Evolutionary conservation across 192 early-diverging fungal genomes (phyloP).

Genomic region (Radiomyces spectabilis): DNA sequence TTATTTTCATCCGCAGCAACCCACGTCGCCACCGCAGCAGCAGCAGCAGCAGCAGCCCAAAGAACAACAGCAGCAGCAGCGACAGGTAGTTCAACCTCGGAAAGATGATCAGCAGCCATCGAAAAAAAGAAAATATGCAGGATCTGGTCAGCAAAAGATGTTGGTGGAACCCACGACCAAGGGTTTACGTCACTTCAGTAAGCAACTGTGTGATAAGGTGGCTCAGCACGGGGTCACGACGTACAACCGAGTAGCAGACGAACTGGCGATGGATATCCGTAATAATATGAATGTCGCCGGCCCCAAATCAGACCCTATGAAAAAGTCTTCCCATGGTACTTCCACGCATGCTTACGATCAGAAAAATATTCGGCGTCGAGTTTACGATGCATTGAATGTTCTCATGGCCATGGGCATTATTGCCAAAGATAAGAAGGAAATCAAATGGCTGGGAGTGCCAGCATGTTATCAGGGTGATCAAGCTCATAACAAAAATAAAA

Average conservation of each 20-base stretch:
- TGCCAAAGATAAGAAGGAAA: slow-evolving; percentile 55
- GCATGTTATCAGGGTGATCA: slow-evolving; percentile 8
- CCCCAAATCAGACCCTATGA: background rate
- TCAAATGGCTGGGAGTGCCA: slow-evolving; percentile 55
- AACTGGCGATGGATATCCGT: no score
- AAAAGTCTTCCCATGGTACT: slow-evolving; percentile 12
- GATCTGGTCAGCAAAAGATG: no score
- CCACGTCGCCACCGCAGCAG: background rate
- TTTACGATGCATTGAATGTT: slow-evolving; percentile 68
- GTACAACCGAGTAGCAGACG: slow-evolving; percentile 59
- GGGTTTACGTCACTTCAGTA: slow-evolving; percentile 54
- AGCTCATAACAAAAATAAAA: background rate
- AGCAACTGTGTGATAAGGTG: slow-evolving; percentile 56
- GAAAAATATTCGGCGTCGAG: slow-evolving; percentile 62
- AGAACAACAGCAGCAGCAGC: no score
- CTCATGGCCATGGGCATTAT: slow-evolving; percentile 59
- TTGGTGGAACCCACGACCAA: slow-evolving; percentile 28
- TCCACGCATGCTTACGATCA: slow-evolving; percentile 31
- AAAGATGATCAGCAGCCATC: background rate
- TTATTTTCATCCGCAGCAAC: background rate
- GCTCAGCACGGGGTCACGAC: slow-evolving; percentile 48
- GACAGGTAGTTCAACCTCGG: background rate
- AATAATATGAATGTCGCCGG: no score
- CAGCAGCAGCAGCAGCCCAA: no score
- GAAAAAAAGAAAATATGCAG: no score